phyloP scores from a whole-genome alignment of 2,329 filamentous ascomycete species.

The Chaetomiaceae sp. region DNA sequence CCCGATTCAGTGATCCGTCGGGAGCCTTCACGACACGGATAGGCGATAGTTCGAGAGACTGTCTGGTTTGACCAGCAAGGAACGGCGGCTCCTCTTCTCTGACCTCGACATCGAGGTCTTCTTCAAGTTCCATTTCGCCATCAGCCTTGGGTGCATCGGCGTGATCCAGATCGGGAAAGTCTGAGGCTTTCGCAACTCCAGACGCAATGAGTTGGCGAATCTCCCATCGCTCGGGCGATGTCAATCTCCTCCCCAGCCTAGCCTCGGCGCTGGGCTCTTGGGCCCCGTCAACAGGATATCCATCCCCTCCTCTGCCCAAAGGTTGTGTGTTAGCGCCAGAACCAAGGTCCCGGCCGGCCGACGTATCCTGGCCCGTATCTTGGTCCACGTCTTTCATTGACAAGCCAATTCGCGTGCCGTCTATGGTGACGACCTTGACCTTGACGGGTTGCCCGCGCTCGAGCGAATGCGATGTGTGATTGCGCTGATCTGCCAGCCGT shows the following conservation, averaged over 20 bases:
- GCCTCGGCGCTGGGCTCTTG: constrained; percentile 48
- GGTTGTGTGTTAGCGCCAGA: constrained; percentile 88
- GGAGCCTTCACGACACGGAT: constrained; percentile 96
- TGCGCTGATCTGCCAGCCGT: background rate
- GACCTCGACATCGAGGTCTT: constrained; percentile 96
- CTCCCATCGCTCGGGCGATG: constrained; percentile 94
- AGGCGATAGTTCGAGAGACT: constrained; percentile 88
- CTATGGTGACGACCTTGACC: constrained; percentile 85
- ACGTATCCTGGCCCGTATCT: constrained; percentile 74
- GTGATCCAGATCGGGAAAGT: constrained; percentile 93
- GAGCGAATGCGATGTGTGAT: constrained; percentile 38
- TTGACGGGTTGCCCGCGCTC: constrained; percentile 82
- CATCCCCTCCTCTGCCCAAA: constrained; percentile 54
- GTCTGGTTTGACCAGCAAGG: constrained; percentile 93
- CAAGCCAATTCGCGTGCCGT: constrained; percentile 74
- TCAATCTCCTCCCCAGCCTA: constrained; percentile 82
- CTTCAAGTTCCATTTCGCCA: constrained; percentile 83
- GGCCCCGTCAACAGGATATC: constrained; percentile 42
- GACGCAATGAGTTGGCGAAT: constrained; percentile 95
- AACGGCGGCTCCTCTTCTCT: constrained; percentile 95
- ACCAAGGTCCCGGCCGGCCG: constrained; percentile 70
- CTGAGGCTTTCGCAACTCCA: constrained; percentile 83
- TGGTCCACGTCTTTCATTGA: constrained; percentile 99
- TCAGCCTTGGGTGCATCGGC: constrained; percentile 81
- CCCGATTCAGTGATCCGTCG: constrained; percentile 94